Evolutionary conservation across 1,284 basidiomycete species (phyloP).

Genomic region (Moesziomyces sp.): DNA sequence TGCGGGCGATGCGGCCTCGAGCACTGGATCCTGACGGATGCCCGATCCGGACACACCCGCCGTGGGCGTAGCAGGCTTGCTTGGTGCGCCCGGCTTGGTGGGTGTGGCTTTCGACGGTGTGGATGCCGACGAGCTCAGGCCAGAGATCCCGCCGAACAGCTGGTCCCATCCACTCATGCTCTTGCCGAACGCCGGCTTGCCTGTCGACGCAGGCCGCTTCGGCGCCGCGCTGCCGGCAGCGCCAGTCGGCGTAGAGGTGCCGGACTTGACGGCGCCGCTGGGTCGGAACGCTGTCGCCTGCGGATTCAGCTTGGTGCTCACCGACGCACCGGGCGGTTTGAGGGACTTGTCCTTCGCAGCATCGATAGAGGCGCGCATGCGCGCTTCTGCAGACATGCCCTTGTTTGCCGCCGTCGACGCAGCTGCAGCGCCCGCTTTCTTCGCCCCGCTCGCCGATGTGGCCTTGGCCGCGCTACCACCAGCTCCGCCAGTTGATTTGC

Average conservation of each 20-base stretch:
- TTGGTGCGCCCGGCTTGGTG: conserved; percentile 3
- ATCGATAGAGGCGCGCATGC: conserved; percentile 44
- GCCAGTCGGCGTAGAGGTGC: conserved; percentile 13
- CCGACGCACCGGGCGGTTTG: conserved; percentile 8
- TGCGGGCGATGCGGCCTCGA: conserved; percentile 14
- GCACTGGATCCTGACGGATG: conserved; percentile 27
- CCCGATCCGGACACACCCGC: conserved; percentile 12
- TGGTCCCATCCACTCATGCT: conserved; percentile 48
- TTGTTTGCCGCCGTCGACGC: conserved; percentile 14
- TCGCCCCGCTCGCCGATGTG: conserved; percentile 1
- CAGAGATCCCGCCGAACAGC: conserved; percentile 40
- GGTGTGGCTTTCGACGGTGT: conserved; percentile 13
- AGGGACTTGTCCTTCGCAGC: conserved; percentile 36
- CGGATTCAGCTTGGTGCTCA: conserved; percentile 32
- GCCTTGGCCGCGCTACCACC: conserved; percentile 2
- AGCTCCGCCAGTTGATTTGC: neutral
- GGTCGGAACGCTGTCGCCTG: conserved; percentile 36
- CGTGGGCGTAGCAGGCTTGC: conserved; percentile 14
- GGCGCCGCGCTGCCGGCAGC: neutral
- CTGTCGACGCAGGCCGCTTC: conserved; percentile 12
- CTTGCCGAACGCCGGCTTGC: conserved; percentile 45
- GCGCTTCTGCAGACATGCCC: conserved; percentile 31
- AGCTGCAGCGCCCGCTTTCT: conserved; percentile 6
- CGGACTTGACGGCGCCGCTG: conserved; percentile 4
- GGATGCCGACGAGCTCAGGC: conserved; percentile 10